Percentiles rank a stretch among this genome's conserved stretches.
phyloP scores from a whole-genome alignment of 164 flowering plant genomes.

The Vitis rupestris region DNA sequence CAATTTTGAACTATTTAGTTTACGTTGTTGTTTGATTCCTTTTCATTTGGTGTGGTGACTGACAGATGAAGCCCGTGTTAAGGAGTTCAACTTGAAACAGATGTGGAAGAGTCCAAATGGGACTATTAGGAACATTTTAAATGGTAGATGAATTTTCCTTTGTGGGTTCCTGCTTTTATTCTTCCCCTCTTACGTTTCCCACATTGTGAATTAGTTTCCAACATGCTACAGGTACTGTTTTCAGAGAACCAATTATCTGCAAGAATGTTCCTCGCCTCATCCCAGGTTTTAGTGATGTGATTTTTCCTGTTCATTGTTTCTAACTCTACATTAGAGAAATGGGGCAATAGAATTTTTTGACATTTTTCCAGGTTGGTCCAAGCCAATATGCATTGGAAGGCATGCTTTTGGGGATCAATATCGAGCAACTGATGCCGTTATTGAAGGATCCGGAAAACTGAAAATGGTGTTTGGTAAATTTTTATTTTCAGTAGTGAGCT shows the following conservation, averaged over 20 bases:
- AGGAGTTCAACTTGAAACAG: constrained; percentile 73
- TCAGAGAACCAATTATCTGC: constrained; percentile 97
- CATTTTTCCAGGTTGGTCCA: constrained; percentile 72
- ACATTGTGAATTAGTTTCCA: background rate
- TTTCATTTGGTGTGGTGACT: constrained; percentile 1
- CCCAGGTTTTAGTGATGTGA: constrained; percentile 53
- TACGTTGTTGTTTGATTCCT: too few relatives aligned
- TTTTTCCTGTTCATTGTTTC: background rate
- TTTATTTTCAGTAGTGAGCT: too few relatives aligned
- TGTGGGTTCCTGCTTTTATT: background rate
- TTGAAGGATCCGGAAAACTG: constrained; percentile 87
- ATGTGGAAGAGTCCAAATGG: constrained; percentile 99
- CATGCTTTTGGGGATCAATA: constrained; percentile 99
- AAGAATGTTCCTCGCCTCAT: constrained; percentile 87
- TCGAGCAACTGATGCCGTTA: constrained; percentile 86
- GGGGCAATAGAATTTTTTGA: constrained; percentile 1
- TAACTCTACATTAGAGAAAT: background rate
- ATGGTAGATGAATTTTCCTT: constrained; percentile 46
- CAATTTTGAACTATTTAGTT: too few relatives aligned
- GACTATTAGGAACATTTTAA: constrained; percentile 92
- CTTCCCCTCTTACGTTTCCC: too few relatives aligned
- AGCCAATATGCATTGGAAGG: constrained; percentile 97
- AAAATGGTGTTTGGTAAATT: constrained; percentile 81
- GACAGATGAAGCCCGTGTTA: constrained; percentile 86
- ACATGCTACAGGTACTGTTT: constrained; percentile 77